These are phyloP conservation scores for Phalaenopsis aphrodite DNA, from an alignment of 106 monocot species.

Conservation along the genomic window DNA sequence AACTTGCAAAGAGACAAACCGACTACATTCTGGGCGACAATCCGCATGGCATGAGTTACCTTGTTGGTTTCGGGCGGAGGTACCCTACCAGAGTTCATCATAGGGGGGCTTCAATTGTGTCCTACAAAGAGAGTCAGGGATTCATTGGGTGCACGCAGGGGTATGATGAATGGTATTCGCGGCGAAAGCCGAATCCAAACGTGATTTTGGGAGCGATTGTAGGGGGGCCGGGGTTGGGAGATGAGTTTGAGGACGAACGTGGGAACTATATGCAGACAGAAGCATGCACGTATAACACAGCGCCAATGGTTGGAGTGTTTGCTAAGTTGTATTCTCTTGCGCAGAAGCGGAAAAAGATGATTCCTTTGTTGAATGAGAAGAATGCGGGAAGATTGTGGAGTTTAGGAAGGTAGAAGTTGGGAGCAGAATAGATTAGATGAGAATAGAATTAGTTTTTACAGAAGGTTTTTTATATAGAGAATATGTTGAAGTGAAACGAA, in stretches of 20 bases:
- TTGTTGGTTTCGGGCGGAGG: conserved; percentile 62
- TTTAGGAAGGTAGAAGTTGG: not conserved
- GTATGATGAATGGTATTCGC: conserved; percentile 78
- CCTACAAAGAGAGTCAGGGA: conserved; percentile 55
- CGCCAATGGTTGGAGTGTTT: conserved; percentile 80
- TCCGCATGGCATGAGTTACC: conserved; percentile 51
- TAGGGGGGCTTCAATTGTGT: conserved; percentile 53
- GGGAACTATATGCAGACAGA: conserved; percentile 91
- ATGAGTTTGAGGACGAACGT: conserved; percentile 54
- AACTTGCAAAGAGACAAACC: conserved; percentile 33
- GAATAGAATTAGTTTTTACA: not conserved
- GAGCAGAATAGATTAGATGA: not conserved
- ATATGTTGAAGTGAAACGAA: too few species aligned
- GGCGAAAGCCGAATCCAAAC: conserved; percentile 51
- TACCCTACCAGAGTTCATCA: conserved; percentile 70
- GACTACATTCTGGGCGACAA: conserved; percentile 79
- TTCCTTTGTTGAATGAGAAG: not conserved
- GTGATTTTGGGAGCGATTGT: conserved; percentile 72
- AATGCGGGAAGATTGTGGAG: not conserved
- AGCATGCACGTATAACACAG: conserved; percentile 93
- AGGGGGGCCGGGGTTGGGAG: conserved; percentile 61
- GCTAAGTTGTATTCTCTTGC: conserved; percentile 36
- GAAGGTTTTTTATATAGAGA: too few species aligned
- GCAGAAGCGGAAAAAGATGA: not conserved
- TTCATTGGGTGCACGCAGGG: conserved; percentile 94